These are phyloP conservation scores for Magnaporthiopsis incrustans DNA, from an alignment of 2,329 filamentous ascomycete species.

Conservation along the genomic window DNA sequence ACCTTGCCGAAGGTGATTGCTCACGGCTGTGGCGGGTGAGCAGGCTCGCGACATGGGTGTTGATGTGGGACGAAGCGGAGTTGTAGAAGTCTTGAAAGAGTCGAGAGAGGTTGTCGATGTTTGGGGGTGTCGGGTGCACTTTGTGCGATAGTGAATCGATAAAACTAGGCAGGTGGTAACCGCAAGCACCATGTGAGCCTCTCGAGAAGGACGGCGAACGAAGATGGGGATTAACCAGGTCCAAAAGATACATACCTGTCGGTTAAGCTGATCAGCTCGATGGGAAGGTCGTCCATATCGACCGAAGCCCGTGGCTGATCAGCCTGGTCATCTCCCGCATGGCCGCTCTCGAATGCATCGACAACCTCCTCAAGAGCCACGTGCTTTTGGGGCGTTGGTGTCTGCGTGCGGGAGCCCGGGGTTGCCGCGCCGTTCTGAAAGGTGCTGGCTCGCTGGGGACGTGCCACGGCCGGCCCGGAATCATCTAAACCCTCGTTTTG, in stretches of 20 bases:
- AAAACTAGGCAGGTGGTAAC: constrained; percentile 49
- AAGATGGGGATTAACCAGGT: neutral
- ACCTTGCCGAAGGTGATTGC: constrained; percentile 48
- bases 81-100: constrained; percentile 93
- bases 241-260: constrained; percentile 60
- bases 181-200: constrained; percentile 8
- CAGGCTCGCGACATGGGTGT: constrained; percentile 76
- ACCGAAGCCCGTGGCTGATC: constrained; percentile 49
- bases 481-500: constrained; percentile 12
- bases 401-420: constrained; percentile 13
- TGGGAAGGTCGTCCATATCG: constrained; percentile 81
- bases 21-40: constrained; percentile 67
- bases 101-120: constrained; percentile 72
- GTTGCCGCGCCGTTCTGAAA: constrained; percentile 30
- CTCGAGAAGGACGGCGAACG: neutral
- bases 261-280: constrained; percentile 83
- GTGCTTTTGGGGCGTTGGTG: neutral
- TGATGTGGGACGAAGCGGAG: constrained; percentile 71
- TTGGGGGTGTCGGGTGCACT: constrained; percentile 75
- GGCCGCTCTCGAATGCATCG: constrained; percentile 43
- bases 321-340: constrained; percentile 34
- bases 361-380: constrained; percentile 14
- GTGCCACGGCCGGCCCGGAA: constrained; percentile 13
- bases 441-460: constrained; percentile 38
- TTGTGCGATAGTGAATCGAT: constrained; percentile 83